Base-by-base conservation (phyloP, 2,329 filamentous ascomycete genomes). In the Cercospora beticola region DNA sequence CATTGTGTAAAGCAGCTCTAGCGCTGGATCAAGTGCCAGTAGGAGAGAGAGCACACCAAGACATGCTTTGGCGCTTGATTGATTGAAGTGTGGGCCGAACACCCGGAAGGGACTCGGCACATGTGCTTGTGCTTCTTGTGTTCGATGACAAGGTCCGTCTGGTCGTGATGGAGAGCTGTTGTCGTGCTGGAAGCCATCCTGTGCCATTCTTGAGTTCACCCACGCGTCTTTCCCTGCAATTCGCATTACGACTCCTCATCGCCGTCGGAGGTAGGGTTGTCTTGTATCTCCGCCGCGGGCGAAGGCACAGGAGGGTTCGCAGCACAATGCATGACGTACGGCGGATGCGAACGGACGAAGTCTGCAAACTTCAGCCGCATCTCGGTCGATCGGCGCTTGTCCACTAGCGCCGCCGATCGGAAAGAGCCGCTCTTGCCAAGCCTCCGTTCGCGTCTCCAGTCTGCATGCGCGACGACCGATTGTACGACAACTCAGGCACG, bases 1-100 rank as follows among this genome's bases (percentile, higher is more conserved):
- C 65, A 67, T 67, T 61, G 46, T 40, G 30, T 57, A 28, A 26
- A 58, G 40, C 58, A 66, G 56, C 30, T 31, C 52, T 60, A 65
- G 63, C 36, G 59, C n/a, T 26, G 31, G 28, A 12, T 14, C 14
- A 28, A n/a, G 23, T 23, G 65, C 65, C 65, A 67, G 62, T 67
- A 16, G 30, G 65, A 46, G 8, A 28, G 56, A n/a, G 43, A 57
- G 28, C 12, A 9, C 18, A 23, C n/a, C 36, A 36, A 63, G 28
- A 30, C n/a, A 63, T 31, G 61, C 23, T 49, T 52, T 16, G 43
- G 26, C 43, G 43, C 61, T 63, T 63, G 43, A 23, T 14, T 21
- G 26, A 12, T 26, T 21, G 58, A 40, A n/a, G 58, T 57, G 59
- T 18, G 14, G 33, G 33, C 33, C 59, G 46, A 23, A 21, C 18